Evolutionary conservation across 805 yeast species (phyloP), one percentile per base, ranked within the genome.

Genomic region (Saccharomycopsis vini): DNA sequence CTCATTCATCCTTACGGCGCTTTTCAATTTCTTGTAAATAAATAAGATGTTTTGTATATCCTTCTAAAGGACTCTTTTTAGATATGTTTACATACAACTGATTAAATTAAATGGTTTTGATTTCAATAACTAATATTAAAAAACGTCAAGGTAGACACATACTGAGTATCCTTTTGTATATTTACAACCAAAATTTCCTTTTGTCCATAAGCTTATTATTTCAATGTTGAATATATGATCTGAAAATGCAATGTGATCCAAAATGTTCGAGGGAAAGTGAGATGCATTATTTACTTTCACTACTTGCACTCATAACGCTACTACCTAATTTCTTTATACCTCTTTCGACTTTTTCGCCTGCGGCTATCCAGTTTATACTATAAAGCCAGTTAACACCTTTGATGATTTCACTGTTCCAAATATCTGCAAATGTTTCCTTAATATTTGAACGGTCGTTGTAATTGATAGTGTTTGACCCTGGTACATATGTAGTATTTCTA

Each of bases 341-440:
- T 6, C 34, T 36, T 33, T 45, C 50, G 15, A 43, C 10, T 34
- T 49, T 49, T n/a, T 49, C 50, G 13, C 50, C 47, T 20, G 47
- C 40, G 6, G 45, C 47, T 15, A 43, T 16, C 52, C 52, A 49
- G 28, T 46, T 49, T 5, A 49, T 42, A 18, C 47, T 34, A 36
- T 49, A 49, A 10, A 49, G 38, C 52, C 52, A 49, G 22, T 49
- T 46, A n/a, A 49, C 46, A 13, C 52, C 52, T 28, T 38, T 45
- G 22, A 49, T 46, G 23, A 49, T 45, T 33, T 49, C 52, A 13
- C 40, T 37, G 33, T 49, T 46, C 52, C 52, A 49, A 20, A 49
- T 45, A 31, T 49, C 52, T 3, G 50, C 50, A 28, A 46, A 39
- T 18, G 40, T 42, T 33, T 49, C 52, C 24, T 28, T 42, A 5